Conservation (phyloP, 169 alveolate genomes). For the Plasmodium vivax region DNA sequence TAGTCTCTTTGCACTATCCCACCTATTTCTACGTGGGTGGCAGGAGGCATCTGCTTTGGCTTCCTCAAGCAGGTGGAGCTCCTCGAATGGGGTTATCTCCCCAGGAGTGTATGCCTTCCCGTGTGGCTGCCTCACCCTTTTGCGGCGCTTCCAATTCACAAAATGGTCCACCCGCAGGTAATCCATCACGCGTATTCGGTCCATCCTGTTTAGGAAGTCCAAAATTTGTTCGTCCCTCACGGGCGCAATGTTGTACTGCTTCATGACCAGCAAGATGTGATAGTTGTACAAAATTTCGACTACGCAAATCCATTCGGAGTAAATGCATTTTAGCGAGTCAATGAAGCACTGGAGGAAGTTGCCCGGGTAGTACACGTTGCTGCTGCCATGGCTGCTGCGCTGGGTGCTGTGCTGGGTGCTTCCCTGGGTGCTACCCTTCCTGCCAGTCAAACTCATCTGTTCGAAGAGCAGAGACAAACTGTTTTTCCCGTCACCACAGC, state of each 20-base stretch:
- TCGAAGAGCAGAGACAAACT: conserved; percentile 11
- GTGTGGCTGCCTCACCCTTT: neutral
- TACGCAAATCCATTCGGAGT: conserved; percentile 43
- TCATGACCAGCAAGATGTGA: conserved; percentile 42
- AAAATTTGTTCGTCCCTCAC: conserved; percentile 44
- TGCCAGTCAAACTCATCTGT: conserved; percentile 15
- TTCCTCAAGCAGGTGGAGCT: neutral
- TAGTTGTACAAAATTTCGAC: conserved; percentile 46
- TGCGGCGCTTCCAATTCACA: conserved; percentile 23
- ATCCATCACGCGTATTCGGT: conserved; percentile 14
- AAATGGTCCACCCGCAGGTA: conserved; percentile 30
- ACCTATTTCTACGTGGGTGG: neutral
- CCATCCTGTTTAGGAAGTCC: conserved; percentile 13
- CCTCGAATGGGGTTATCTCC: neutral
- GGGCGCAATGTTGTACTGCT: conserved; percentile 37
- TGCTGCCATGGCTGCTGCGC: neutral
- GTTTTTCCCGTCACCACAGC: conserved; percentile 2
- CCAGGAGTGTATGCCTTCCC: neutral
- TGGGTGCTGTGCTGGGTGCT: neutral
- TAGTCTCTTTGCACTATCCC: neutral
- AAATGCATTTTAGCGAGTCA: conserved; percentile 38
- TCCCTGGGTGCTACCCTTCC: neutral
- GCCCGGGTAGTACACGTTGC: conserved; percentile 45
- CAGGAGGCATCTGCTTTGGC: neutral
- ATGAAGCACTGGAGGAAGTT: conserved; percentile 58